Evolutionary conservation across 2,329 filamentous ascomycete species (phyloP), one percentile per base, ranked within the genome.

Genomic region (Alternaria brassicicola): DNA sequence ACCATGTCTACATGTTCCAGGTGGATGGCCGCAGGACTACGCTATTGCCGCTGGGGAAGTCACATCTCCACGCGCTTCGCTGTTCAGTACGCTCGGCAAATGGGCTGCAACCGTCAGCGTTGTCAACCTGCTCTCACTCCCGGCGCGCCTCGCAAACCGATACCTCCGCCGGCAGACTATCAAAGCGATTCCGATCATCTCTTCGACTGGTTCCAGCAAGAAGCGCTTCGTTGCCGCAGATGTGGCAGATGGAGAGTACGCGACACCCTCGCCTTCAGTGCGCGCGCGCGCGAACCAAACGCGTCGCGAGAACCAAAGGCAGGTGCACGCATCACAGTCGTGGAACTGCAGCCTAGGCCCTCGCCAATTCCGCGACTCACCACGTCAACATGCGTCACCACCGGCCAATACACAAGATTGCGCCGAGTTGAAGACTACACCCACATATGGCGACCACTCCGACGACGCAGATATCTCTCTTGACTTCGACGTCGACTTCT

Each of bases 191-290:
- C 62, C 68, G 2, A 38, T 72, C 25, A 19, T 61, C 19, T 62
- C 64, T 49, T 50, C 53, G 6, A 63, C 70, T 28, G 71, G 69
- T 31, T 63, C 70, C 23, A 64, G 59, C 39, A 75, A 76, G 66
- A 70, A 68, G 62, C 70, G 72, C 42, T 63, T 75, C 26, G 31
- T 75, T 30, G 70, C 73, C 35, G 66, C 62, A 6, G 69, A 69
- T 9, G 48, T 57, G n/a, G 55, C 35, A 25, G 61, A 61, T 12
- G 60, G 57, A 45, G 61, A 64, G 33, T 61, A 56, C 9, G 23
- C 41, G n/a, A 59, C 65, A 19, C 63, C 62, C 1, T 65, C 59
- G 19, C 62, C 54, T 38, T 61, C 57, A 19, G 38, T 38, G 45
- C 54, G 61, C 42, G 57, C 51, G 35, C 57, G 42, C 42, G 54